Evolutionary conservation across 2,329 filamentous ascomycete species (phyloP), one percentile per base, ranked within the genome.

Genomic region (Ophiosphaerella herpotricha): DNA sequence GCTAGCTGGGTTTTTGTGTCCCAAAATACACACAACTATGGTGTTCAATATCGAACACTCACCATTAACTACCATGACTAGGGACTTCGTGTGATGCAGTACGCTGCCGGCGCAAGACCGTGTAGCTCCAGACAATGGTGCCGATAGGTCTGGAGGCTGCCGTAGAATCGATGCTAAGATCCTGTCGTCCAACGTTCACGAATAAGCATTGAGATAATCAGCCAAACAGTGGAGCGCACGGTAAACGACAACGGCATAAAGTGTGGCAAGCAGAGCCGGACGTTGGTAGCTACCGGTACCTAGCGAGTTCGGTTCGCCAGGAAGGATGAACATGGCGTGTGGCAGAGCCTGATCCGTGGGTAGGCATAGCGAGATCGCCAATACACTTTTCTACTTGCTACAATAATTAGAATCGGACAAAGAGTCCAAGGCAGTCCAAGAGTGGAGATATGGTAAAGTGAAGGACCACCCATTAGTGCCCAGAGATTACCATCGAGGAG

Each of bases 231-330:
- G 57, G 53, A 54, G 56, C 45, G 33, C 41, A 42, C 57, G 56
- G 54, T 62, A 60, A 47, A 50, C 55, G 51, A 50, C 42, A 42
- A 57, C 43, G 41, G 24, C 50, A 62, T 60, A 61, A 43, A 48
- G 24, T 29, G 51, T 50, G 62, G 64, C 59, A 64, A 57, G 61
- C 45, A 54, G 60, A 67, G 55, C 61, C 66, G 67, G 61, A 64
- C 61, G 63, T 68, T 68, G 58, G 48, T 60, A 55, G 59, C 51
- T 66, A 21, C 18, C 18, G 18, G 18, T 21, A 21, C 18, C 18
- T 21, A 21, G 18, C 4, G 4, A 21, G 46, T 48, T 29, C 7
- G 26, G 26, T 29, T 8, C 26, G 55, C 54, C 50, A 57, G 52
- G 52, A 49, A 50, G 49, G 48, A 50, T 49, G 35, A 49, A 59